Evolutionary conservation across 345 rosid genomes (phyloP).

Genomic region (Alliaria petiolata): DNA sequence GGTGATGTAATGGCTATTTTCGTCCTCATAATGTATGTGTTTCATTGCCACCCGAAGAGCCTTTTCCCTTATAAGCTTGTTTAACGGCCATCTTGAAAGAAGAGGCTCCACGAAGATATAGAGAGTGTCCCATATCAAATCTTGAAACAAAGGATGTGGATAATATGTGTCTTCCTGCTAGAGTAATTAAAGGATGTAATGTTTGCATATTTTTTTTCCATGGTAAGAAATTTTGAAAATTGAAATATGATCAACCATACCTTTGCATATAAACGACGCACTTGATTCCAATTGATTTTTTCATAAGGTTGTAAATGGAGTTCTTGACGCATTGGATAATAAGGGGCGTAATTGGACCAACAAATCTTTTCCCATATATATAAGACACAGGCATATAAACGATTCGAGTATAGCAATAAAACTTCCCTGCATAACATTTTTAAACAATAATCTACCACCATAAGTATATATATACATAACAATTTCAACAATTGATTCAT

Average conservation of each 20-base stretch:
- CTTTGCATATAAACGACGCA: slow-evolving; percentile 46
- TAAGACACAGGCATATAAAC: slow-evolving; percentile 61
- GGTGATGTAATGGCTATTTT: slow-evolving; percentile 46
- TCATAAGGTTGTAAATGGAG: slow-evolving; percentile 46
- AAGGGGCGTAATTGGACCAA: slow-evolving; percentile 39
- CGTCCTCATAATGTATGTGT: slow-evolving; percentile 65
- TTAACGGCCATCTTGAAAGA: slow-evolving; percentile 49
- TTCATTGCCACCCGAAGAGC: slow-evolving; percentile 49
- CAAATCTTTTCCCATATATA: slow-evolving; percentile 60
- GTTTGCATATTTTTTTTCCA: not conserved
- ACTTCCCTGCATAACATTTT: slow-evolving; percentile 41
- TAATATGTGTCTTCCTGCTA: slow-evolving; percentile 65
- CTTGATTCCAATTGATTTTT: slow-evolving; percentile 47
- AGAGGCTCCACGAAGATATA: slow-evolving; percentile 49
- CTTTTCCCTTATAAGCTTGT: slow-evolving; percentile 39
- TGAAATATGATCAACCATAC: slow-evolving; percentile 15
- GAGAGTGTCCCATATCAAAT: slow-evolving; percentile 52
- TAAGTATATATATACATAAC: not conserved
- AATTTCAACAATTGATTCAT: not conserved
- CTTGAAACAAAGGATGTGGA: slow-evolving; percentile 53
- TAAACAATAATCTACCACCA: not conserved
- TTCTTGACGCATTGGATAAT: slow-evolving; percentile 50
- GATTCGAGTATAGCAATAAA: slow-evolving; percentile 52
- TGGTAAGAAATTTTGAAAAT: not conserved
- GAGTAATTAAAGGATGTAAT: not conserved